These are phyloP conservation scores for Fusarium tupiense DNA, from an alignment of 2,329 filamentous ascomycete species.

Conservation along the genomic window DNA sequence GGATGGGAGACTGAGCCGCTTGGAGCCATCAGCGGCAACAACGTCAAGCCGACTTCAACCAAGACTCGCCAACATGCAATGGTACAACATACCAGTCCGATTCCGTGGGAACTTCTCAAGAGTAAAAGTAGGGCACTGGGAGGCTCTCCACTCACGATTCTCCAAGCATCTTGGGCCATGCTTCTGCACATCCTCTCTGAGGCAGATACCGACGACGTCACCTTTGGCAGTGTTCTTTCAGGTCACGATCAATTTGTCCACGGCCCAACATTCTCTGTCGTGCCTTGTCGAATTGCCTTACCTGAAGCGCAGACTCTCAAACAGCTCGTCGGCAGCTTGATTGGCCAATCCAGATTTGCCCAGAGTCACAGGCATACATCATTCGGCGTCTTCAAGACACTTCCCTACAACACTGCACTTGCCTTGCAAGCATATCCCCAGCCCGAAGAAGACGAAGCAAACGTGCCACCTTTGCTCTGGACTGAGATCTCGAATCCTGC, in stretches of 20 bases:
- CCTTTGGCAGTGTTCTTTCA: constrained; percentile 12
- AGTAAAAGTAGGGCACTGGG: constrained; percentile 4
- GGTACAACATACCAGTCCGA: background rate
- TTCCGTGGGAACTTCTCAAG: background rate
- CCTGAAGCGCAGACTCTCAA: constrained; percentile 1
- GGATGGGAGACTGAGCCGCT: constrained; percentile 17
- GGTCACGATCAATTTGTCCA: background rate
- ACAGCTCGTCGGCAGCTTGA: background rate
- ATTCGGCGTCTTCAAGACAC: constrained; percentile 15
- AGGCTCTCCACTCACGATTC: background rate
- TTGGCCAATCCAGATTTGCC: background rate
- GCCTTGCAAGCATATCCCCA: constrained; percentile 13
- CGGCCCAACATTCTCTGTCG: constrained; percentile 21
- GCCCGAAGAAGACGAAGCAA: accelerated
- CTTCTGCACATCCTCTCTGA: constrained; percentile 7
- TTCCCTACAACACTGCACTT: constrained; percentile 22
- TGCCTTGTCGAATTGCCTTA: constrained; percentile 1
- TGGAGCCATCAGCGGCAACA: constrained; percentile 14
- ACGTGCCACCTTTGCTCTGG: background rate
- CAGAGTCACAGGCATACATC: constrained; percentile 9
- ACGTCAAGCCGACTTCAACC: background rate
- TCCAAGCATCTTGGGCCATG: constrained; percentile 17
- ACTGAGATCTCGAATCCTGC: constrained; percentile 6
- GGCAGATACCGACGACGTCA: constrained; percentile 7
- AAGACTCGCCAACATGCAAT: background rate